A percentile compares a stretch with the other conserved stretches of the same genome.
phyloP scores from a whole-genome alignment of 176 grass and related monocot genomes.

The Otatea glauca region DNA sequence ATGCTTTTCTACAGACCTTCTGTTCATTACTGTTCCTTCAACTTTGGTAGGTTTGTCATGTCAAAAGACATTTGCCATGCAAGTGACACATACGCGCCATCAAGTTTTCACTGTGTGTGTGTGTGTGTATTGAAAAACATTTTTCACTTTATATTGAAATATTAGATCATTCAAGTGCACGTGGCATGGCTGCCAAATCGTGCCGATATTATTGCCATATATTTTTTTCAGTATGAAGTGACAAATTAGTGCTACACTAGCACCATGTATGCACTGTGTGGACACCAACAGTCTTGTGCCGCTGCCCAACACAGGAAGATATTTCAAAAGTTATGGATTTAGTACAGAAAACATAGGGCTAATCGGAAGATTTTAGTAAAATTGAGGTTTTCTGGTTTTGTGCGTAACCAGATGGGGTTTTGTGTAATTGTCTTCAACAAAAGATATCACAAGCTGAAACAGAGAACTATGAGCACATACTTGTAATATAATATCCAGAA shows the following conservation, averaged over 20 bases:
- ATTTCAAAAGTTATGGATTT: slow-evolving; percentile 23
- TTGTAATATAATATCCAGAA: slow-evolving; percentile 17
- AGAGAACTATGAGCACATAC: background rate
- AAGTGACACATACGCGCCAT: background rate
- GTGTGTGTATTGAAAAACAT: background rate
- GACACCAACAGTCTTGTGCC: background rate
- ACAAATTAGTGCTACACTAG: background rate
- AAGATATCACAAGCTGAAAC: background rate
- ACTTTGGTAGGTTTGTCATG: slow-evolving; percentile 8
- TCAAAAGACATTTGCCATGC: slow-evolving; percentile 17
- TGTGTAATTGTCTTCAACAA: slow-evolving; percentile 28
- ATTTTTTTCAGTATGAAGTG: background rate
- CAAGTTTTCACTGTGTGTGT: background rate
- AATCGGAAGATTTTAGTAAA: slow-evolving; percentile 4
- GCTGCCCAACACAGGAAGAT: slow-evolving; percentile 3
- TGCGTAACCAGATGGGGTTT: background rate
- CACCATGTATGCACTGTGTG: background rate
- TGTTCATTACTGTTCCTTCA: slow-evolving; percentile 11
- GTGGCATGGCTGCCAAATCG: background rate
- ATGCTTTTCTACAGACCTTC: slow-evolving; percentile 20
- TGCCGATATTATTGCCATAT: background rate
- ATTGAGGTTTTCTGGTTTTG: background rate
- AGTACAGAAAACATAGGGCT: background rate
- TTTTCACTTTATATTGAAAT: background rate
- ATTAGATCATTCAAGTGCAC: background rate